A percentile compares a stretch with the other conserved stretches of the same genome.
These are phyloP conservation scores for Leucocoprinus birnbaumii DNA, from an alignment of 768 basidiomycete genomes.

Conservation along the genomic window DNA sequence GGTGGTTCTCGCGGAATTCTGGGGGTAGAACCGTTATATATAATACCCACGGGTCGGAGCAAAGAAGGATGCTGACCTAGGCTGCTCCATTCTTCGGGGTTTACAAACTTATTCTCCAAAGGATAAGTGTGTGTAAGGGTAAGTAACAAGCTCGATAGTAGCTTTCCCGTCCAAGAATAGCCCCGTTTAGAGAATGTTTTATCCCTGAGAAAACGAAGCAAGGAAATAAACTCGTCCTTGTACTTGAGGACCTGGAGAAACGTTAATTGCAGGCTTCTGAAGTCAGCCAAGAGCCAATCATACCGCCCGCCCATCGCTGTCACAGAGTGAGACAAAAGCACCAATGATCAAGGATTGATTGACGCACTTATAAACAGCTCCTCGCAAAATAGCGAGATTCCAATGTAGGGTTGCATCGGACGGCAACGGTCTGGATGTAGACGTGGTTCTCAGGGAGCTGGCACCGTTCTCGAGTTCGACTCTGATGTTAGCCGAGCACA, in stretches of 20 bases:
- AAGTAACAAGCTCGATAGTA: constrained; percentile 67
- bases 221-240: constrained; percentile 53
- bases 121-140: constrained; percentile 82
- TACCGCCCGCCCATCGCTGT: constrained; percentile 62
- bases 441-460: constrained; percentile 69
- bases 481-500: constrained; percentile 67
- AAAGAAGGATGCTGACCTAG: constrained; percentile 44
- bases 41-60: neutral
- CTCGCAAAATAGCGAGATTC: constrained; percentile 77
- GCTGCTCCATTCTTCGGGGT: constrained; percentile 72
- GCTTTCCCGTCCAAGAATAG: constrained; percentile 77
- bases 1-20: constrained; percentile 72
- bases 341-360: constrained; percentile 11
- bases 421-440: constrained; percentile 62
- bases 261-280: neutral
- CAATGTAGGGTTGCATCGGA: constrained; percentile 87
- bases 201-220: constrained; percentile 62
- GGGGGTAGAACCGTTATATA: constrained; percentile 6
- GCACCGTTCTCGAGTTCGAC: constrained; percentile 85
- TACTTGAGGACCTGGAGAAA: constrained; percentile 57
- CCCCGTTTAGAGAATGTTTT: constrained; percentile 79
- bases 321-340: neutral
- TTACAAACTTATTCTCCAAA: constrained; percentile 77
- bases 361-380: constrained; percentile 76
- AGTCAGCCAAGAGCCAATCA: constrained; percentile 16